phyloP scores from a whole-genome alignment of 2,329 filamentous ascomycete species.

The Aureobasidium sp. region DNA sequence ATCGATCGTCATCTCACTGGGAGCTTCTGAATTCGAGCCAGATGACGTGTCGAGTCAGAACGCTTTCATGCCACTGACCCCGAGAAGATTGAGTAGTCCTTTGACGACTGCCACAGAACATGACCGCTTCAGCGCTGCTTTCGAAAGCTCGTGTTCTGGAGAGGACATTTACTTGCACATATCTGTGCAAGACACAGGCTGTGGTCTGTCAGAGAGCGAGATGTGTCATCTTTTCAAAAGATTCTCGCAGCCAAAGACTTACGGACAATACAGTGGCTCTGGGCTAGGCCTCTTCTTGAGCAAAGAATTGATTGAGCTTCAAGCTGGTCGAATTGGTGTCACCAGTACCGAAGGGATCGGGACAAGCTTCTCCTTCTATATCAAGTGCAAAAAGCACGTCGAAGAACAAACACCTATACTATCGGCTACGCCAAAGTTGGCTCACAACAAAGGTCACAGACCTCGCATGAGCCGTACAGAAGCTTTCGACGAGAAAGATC shows the following conservation, averaged over 20 bases:
- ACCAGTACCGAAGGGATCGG: conserved; percentile 50
- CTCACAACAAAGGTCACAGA: not conserved
- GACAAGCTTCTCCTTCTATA: conserved; percentile 60
- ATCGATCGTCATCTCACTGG: conserved; percentile 5
- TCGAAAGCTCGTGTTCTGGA: not conserved
- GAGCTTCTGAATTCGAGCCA: not conserved
- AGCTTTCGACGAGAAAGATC: conserved; percentile 15
- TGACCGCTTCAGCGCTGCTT: not conserved
- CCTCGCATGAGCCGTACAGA: conserved; percentile 13
- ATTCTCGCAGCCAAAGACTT: conserved; percentile 61
- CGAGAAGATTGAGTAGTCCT: not conserved
- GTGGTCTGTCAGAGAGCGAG: conserved; percentile 33
- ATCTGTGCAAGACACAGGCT: conserved; percentile 17
- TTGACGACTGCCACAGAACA: not conserved
- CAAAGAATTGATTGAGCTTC: conserved; percentile 58
- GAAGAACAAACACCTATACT: not conserved
- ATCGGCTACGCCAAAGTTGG: not conserved
- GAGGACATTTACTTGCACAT: conserved; percentile 19
- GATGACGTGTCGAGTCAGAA: not conserved
- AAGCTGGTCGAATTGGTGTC: conserved; percentile 61
- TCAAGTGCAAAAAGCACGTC: conserved; percentile 48
- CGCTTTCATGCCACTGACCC: not conserved
- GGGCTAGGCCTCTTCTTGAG: conserved; percentile 64
- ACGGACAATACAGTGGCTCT: conserved; percentile 61
- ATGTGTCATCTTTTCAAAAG: conserved; percentile 53